Percentiles rank a stretch among this genome's conserved stretches.
These are phyloP conservation scores for Blastobotrys americana DNA, from an alignment of 805 yeast genomes.

Conservation along the genomic window DNA sequence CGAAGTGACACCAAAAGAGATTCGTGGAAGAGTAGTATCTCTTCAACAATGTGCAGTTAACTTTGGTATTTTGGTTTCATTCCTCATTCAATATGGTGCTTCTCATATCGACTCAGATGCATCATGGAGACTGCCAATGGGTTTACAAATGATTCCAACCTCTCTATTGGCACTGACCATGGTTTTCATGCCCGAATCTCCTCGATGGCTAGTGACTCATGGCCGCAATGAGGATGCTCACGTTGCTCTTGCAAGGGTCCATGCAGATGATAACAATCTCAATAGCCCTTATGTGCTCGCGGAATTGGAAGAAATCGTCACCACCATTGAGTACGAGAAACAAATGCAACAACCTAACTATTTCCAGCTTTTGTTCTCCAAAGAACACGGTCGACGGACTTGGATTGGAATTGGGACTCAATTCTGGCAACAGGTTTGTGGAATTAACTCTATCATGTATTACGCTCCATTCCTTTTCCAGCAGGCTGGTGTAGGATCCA, in stretches of 20 bases:
- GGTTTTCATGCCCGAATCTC: constrained; percentile 73
- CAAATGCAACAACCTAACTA: constrained; percentile 33
- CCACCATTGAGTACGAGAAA: constrained; percentile 43
- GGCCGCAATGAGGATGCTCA: constrained; percentile 41
- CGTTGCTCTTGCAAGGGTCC: constrained; percentile 45
- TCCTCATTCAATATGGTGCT: constrained; percentile 68
- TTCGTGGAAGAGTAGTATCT: constrained; percentile 60
- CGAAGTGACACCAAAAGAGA: constrained; percentile 58
- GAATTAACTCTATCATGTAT: constrained; percentile 61
- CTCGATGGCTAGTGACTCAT: constrained; percentile 70
- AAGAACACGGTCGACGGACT: constrained; percentile 15
- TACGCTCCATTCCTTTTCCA: constrained; percentile 53
- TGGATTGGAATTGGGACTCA: constrained; percentile 33
- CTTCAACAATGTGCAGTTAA: constrained; percentile 64
- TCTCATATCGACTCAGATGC: constrained; percentile 44
- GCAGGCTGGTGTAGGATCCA: constrained; percentile 45
- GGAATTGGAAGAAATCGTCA: constrained; percentile 33
- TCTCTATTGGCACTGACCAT: constrained; percentile 52
- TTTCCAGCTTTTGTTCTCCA: constrained; percentile 19
- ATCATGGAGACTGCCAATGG: constrained; percentile 76
- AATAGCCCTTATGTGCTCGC: constrained; percentile 29
- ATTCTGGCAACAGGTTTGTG: constrained; percentile 53
- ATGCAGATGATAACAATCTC: constrained; percentile 15
- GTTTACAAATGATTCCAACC: constrained; percentile 54
- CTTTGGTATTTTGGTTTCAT: constrained; percentile 66